These are phyloP conservation scores for Zoysia japonica DNA, from an alignment of 176 grass and related monocot genomes.

Conservation along the genomic window DNA sequence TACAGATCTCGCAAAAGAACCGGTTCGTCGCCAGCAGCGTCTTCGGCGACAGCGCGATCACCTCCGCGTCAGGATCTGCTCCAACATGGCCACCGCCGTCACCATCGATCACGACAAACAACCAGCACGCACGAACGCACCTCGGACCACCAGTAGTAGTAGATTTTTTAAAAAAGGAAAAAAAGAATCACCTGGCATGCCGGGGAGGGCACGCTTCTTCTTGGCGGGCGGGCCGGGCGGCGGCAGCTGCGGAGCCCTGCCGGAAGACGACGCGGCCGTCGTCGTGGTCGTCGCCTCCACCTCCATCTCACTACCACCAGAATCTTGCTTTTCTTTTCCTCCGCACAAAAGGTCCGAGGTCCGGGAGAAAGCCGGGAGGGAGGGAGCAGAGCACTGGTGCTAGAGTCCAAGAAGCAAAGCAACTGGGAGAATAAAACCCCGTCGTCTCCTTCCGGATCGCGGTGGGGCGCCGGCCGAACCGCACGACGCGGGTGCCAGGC, in stretches of 20 bases:
- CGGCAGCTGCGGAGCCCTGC: conserved; percentile 25
- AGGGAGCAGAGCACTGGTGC: background rate
- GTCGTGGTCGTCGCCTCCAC: conserved; percentile 62
- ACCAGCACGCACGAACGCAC: background rate
- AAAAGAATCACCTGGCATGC: conserved; percentile 79
- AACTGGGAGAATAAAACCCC: conserved; percentile 36
- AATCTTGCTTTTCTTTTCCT: conserved; percentile 12
- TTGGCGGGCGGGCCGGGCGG: conserved; percentile 54
- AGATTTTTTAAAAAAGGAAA: background rate
- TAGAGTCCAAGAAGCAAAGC: conserved; percentile 34
- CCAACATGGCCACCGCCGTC: background rate
- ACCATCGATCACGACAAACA: conserved; percentile 38
- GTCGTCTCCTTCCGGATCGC: background rate
- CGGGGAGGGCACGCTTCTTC: conserved; percentile 96
- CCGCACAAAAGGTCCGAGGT: conserved; percentile 6
- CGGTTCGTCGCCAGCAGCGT: conserved; percentile 91
- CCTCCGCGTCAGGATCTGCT: conserved; percentile 95
- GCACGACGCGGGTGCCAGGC: background rate
- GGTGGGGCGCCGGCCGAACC: background rate
- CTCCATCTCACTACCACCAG: conserved; percentile 48
- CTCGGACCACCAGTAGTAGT: background rate
- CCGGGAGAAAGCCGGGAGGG: background rate
- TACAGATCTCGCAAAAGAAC: conserved; percentile 99
- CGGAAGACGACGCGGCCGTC: conserved; percentile 76
- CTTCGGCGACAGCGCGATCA: conserved; percentile 93